A percentile compares a stretch with the other conserved stretches of the same genome.
Conservation (phyloP, 805 yeast genomes). For the Candida schatavii region DNA sequence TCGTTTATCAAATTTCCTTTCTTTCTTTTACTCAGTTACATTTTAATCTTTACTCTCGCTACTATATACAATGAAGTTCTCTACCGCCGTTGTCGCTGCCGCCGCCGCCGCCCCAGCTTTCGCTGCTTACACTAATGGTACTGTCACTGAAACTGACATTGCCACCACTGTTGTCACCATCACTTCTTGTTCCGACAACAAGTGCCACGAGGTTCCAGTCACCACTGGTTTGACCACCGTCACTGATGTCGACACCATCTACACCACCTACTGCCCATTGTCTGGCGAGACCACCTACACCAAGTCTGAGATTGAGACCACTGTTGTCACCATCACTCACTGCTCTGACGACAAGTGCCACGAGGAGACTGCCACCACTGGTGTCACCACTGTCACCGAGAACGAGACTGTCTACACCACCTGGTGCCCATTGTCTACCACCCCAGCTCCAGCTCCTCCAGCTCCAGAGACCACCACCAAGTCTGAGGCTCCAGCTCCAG, state of each 20-base stretch:
- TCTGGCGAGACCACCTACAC: constrained; percentile 12
- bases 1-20: not conserved
- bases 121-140: constrained; percentile 28
- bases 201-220: constrained; percentile 19
- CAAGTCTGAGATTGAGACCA: constrained; percentile 15
- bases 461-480: constrained; percentile 6
- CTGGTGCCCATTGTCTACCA: constrained; percentile 18
- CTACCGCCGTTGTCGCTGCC: constrained; percentile 23
- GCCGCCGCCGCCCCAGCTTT: constrained; percentile 25
- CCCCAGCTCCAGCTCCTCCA: constrained; percentile 9
- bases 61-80: constrained; percentile 30
- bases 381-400: constrained; percentile 21
- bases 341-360: constrained; percentile 26
- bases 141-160: constrained; percentile 17
- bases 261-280: constrained; percentile 24
- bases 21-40: constrained; percentile 6
- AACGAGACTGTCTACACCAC: constrained; percentile 20
- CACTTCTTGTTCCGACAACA: constrained; percentile 26
- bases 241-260: constrained; percentile 16
- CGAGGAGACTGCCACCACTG: constrained; percentile 19
- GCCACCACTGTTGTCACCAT: constrained; percentile 24
- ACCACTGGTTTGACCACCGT: constrained; percentile 25
- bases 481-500: constrained; percentile 9
- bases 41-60: constrained; percentile 10
- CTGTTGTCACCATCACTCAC: constrained; percentile 25